Conservation (phyloP, 495 filamentous ascomycete species). For the Penicillium maclennaniae region DNA sequence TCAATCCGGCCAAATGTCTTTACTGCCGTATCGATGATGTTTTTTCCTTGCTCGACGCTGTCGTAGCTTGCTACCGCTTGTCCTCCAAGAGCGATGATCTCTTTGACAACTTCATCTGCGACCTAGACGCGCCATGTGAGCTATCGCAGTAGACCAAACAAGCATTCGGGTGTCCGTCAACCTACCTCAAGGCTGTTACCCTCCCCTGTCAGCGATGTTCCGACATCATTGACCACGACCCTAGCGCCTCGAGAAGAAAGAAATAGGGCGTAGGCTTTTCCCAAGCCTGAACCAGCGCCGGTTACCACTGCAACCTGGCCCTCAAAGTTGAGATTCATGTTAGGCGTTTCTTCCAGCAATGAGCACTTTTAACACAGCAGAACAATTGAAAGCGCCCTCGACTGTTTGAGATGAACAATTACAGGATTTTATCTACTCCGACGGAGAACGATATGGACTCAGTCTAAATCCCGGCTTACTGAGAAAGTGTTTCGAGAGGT, state of each 20-base stretch:
- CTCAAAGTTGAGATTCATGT: too few species aligned
- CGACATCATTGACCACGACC: conserved; percentile 96
- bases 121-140: conserved; percentile 52
- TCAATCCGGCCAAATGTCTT: conserved; percentile 90
- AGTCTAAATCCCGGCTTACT: too few species aligned
- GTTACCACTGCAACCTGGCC: conserved; percentile 96
- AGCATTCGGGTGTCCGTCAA: too few species aligned
- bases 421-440: too few species aligned
- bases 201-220: conserved; percentile 90
- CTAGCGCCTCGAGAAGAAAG: conserved; percentile 90
- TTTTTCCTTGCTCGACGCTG: conserved; percentile 90
- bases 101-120: conserved; percentile 91
- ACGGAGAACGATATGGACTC: too few species aligned
- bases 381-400: too few species aligned
- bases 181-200: conserved; percentile 83
- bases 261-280: conserved; percentile 88
- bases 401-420: too few species aligned
- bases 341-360: too few species aligned
- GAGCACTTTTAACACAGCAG: too few species aligned
- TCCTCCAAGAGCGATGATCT: conserved; percentile 87
- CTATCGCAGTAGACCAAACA: not conserved
- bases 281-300: conserved; percentile 90
- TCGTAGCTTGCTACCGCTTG: conserved; percentile 98
- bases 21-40: conserved; percentile 94
- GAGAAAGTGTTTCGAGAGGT: too few species aligned